A percentile compares a stretch with the other conserved stretches of the same genome.
phyloP scores from a whole-genome alignment of 2,329 filamentous ascomycete species.

The Myriosclerotinia scirpicola region DNA sequence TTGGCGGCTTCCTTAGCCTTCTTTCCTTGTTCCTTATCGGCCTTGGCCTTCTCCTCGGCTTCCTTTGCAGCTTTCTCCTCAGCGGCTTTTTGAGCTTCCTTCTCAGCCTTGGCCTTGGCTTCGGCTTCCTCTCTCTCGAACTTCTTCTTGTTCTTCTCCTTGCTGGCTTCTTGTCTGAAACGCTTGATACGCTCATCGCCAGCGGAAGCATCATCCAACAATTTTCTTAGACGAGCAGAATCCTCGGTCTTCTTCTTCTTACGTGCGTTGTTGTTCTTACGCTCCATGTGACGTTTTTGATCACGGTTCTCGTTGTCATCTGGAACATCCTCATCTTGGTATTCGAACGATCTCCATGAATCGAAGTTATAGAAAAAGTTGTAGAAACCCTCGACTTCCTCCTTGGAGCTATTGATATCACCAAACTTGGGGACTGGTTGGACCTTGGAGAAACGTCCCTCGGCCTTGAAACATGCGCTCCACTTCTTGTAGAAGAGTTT shows the following conservation, averaged over 20 bases:
- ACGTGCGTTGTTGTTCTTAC: conserved; percentile 95
- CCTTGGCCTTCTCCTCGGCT: conserved; percentile 84
- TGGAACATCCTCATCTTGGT: conserved; percentile 97
- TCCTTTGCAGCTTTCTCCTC: conserved; percentile 78
- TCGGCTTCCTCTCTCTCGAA: conserved; percentile 88
- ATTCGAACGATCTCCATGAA: conserved; percentile 96
- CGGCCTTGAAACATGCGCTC: conserved; percentile 84
- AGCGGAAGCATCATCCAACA: conserved; percentile 83
- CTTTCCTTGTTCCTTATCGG: conserved; percentile 78
- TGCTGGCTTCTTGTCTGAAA: conserved; percentile 89
- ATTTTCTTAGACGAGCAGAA: conserved; percentile 81
- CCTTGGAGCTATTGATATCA: conserved; percentile 77
- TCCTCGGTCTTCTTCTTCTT: conserved; percentile 99
- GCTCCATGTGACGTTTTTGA: conserved; percentile 97
- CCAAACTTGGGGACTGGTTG: conserved; percentile 89
- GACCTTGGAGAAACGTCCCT: conserved; percentile 86
- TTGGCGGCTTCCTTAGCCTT: conserved; percentile 99
- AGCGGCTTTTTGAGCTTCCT: conserved; percentile 77
- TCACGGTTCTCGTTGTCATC: conserved; percentile 99
- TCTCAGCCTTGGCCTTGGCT: conserved; percentile 83
- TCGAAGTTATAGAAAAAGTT: conserved; percentile 99
- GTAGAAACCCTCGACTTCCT: conserved; percentile 94
- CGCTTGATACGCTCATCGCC: conserved; percentile 95
- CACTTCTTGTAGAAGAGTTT: conserved; percentile 91
- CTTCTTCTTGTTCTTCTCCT: conserved; percentile 94